Base-by-base conservation (phyloP, 257 asterid genomes). In the Lantana camara region DNA sequence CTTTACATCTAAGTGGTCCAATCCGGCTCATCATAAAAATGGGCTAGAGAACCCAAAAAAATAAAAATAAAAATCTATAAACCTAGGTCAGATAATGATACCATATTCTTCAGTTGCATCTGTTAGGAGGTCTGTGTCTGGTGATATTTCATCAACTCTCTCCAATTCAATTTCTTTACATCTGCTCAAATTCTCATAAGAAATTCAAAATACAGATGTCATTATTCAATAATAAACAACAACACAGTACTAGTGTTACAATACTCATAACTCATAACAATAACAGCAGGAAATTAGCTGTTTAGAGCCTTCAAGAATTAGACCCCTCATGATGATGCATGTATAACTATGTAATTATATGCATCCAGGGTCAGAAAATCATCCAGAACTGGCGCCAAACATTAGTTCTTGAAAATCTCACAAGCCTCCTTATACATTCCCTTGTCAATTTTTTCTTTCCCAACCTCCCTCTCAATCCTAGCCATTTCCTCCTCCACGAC, bases 341-440 rank as follows among this genome's bases (percentile, higher is more conserved):
- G 80, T 24, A 79, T 32, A 57, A 85, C 85, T 15, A 88, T 85
- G 40, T 73, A 63, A 24, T 80, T 79, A 42, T 88, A 91, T 4
- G 95, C 96, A 66, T 82, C 96, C 17, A 85, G 82, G 16, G 89
- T 88, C 51, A 91, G 71, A 65, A 91, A 91, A 74, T 91, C 97
- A 75, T 88, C 93, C 83, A 91, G 68, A 2, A 22, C 17, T 23
- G 82, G 66, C 4, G 90, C 74, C 1, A 79, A 76, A 77, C 97
- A 88, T 74, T 88, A 93, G 73, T 54, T 72, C 1, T 66, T 69
- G 76, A 91, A 91, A n/a, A 85, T 71, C 82, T 72, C 63, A 71
- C 95, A 77, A 7, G 97, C 97, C 41, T 85, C 91, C 29, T 38
- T 73, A 30, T 83, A 85, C 93, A 67, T 82, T 16, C 96, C 97